Evolutionary conservation across 2,329 filamentous ascomycete species (phyloP).

Genomic region (Xylaria sp.): DNA sequence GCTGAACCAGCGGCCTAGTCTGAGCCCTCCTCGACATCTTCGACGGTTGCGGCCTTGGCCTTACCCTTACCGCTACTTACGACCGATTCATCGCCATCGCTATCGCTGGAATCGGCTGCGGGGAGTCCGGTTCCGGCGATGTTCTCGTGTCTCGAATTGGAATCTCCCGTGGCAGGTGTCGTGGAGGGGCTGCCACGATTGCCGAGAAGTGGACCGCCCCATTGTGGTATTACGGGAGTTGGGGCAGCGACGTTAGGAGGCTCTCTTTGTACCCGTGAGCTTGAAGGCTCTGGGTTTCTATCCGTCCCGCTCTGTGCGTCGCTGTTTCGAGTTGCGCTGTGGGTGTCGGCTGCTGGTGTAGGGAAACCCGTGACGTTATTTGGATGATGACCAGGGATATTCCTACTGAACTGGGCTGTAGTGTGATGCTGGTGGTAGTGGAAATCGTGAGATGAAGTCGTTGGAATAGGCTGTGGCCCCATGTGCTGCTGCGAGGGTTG

Average conservation of each 20-base stretch:
- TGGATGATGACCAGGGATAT: constrained; percentile 4
- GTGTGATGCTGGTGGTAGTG: constrained; percentile 27
- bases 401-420: constrained; percentile 14
- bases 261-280: constrained; percentile 30
- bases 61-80: constrained; percentile 31
- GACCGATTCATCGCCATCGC: constrained; percentile 31
- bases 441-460: constrained; percentile 21
- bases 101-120: constrained; percentile 16
- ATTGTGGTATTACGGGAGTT: constrained; percentile 55
- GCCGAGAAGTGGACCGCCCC: constrained; percentile 55
- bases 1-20: constrained; percentile 20
- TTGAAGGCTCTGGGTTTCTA: constrained; percentile 15
- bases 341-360: constrained; percentile 12
- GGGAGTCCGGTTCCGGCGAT: neutral
- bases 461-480: constrained; percentile 22
- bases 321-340: constrained; percentile 1
- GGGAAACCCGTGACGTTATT: constrained; percentile 7
- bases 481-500: constrained; percentile 31
- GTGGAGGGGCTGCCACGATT: constrained; percentile 34
- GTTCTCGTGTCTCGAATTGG: constrained; percentile 13
- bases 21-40: constrained; percentile 31
- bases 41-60: constrained; percentile 39
- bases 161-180: constrained; percentile 7
- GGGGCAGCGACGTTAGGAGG: constrained; percentile 51
- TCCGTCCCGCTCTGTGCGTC: constrained; percentile 1